Evolutionary conservation across 2,329 filamentous ascomycete species (phyloP), one percentile per base, ranked within the genome.

Genomic region (Aureobasidium namibiae): DNA sequence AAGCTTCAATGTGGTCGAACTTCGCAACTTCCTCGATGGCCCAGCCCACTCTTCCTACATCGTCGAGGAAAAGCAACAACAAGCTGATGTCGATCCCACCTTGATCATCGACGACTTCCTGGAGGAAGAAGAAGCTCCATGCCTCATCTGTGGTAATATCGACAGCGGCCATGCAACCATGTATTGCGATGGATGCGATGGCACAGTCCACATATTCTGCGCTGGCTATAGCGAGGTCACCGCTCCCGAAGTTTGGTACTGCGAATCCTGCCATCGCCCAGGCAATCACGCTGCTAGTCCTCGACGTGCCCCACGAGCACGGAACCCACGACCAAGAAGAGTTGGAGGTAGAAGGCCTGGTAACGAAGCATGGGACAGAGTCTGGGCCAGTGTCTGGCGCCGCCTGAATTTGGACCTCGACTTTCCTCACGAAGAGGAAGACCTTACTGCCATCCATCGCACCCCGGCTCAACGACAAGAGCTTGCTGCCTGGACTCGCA

Each of bases 311-410:
- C 46, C 58, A 8, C 39, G 44, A 10, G 38, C 53, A 26, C 31
- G 58, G 13, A 56, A 18, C 23, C 23, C 56, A 26, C 44, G 63
- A 38, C 34, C 52, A 11, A 60, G 58, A 38, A 44, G 52, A 31
- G 56, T 58, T n/a, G 60, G 50, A 52, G 60, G 61, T 23, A 64
- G 65, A 29, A 61, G 65, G 14, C 65, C 65, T 21, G 64, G 65
- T 6, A 66, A 45, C 23, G 56, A 78, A 57, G 78, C 78, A 77
- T 80, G 88, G 91, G 76, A 90, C 75, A 70, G 88, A 48, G 88
- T 95, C 46, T 96, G 92, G 92, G 88, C 92, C 69, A 89, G 89
- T 57, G 89, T 95, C 1, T 95, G 90, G 86, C 86, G 92, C 66
- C 81, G 82, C 29, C 75, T 90, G 18, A 84, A 89, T 63, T 75